phyloP scores from a whole-genome alignment of 2,329 filamentous ascomycete species.

The Calonectria hawksworthii region DNA sequence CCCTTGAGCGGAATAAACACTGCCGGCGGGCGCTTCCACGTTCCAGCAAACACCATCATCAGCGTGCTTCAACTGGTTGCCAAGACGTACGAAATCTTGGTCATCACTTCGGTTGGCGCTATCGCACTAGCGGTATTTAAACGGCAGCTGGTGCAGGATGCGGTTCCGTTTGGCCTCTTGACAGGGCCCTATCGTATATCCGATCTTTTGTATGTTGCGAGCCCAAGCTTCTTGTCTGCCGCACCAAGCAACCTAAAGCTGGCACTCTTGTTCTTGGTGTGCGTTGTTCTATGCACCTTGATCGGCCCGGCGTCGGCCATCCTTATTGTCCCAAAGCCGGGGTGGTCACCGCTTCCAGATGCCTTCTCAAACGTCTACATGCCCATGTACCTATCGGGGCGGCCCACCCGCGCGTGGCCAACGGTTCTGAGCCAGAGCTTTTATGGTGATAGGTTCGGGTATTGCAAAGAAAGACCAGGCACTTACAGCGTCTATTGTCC shows the following conservation, averaged over 20 bases:
- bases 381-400: background rate
- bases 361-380: background rate
- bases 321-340: background rate
- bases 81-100: background rate
- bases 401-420: background rate
- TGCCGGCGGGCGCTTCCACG: background rate
- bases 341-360: background rate
- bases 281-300: background rate
- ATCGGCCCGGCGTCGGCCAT: background rate
- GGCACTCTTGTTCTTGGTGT: background rate
- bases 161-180: background rate
- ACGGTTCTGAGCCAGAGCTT: background rate
- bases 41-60: background rate
- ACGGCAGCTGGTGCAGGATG: background rate
- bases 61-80: background rate
- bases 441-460: background rate
- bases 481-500: background rate
- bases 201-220: background rate
- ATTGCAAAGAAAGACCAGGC: background rate
- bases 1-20: background rate
- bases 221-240: background rate
- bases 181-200: background rate
- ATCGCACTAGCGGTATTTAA: background rate
- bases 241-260: background rate
- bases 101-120: background rate